Conservation (phyloP, 306 rosid genomes). For the Glycyrrhiza uralensis region DNA sequence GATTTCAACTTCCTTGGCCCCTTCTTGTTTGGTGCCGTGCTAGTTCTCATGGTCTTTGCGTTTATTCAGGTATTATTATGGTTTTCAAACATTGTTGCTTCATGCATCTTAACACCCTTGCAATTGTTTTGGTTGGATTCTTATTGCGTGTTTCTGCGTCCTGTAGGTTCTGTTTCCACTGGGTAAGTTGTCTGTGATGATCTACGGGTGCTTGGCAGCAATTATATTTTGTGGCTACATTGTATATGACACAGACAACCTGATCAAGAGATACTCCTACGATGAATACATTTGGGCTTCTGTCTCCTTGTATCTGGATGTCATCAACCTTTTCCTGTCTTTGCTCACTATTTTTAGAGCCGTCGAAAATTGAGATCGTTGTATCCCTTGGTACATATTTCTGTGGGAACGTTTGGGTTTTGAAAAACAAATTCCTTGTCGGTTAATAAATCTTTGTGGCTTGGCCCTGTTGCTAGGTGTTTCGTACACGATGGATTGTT, state of each 20-base stretch:
- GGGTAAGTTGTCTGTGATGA: slow-evolving; percentile 75
- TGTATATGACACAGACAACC: slow-evolving; percentile 81
- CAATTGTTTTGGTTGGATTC: not conserved
- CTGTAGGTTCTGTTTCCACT: slow-evolving; percentile 51
- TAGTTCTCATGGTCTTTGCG: slow-evolving; percentile 69
- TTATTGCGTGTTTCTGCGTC: not conserved
- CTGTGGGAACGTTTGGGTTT: not conserved
- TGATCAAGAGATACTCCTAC: slow-evolving; percentile 86
- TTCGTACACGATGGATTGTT: not conserved
- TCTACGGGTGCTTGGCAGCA: slow-evolving; percentile 81
- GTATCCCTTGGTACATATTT: not conserved
- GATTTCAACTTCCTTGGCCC: slow-evolving; percentile 97
- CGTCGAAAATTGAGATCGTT: slow-evolving; percentile 40
- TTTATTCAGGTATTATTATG: slow-evolving; percentile 71
- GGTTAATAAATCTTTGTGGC: not conserved
- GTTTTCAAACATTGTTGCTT: not conserved
- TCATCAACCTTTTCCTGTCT: slow-evolving; percentile 86
- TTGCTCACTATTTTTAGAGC: slow-evolving; percentile 74
- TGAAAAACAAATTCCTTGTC: not conserved
- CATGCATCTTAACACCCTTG: not conserved
- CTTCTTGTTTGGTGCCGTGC: slow-evolving; percentile 70
- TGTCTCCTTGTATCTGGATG: slow-evolving; percentile 73
- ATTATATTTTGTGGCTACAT: slow-evolving; percentile 91
- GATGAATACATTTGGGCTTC: slow-evolving; percentile 97
- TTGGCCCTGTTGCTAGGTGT: not conserved